These are phyloP conservation scores for Metschnikowia chrysomelidarum DNA, from an alignment of 805 yeast genomes.

Conservation along the genomic window DNA sequence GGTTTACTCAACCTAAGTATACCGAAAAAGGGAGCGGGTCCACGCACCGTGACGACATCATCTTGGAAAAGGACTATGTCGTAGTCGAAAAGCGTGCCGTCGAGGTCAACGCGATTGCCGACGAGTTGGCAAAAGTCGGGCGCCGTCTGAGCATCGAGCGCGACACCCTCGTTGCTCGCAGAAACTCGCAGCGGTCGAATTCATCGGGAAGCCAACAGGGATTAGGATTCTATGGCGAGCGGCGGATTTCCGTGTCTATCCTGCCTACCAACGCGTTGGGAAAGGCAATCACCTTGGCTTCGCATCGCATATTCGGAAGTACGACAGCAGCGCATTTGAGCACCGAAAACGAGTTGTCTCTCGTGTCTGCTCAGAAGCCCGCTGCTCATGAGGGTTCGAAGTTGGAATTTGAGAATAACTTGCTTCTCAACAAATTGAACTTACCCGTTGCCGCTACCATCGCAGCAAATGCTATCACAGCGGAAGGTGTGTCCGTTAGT, in stretches of 20 bases:
- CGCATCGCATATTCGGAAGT: constrained; percentile 77
- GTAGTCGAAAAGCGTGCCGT: constrained; percentile 93
- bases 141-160: constrained; percentile 30
- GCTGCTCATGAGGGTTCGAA: constrained; percentile 4
- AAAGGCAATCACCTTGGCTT: constrained; percentile 83
- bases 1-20: constrained; percentile 23
- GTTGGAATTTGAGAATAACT: constrained; percentile 31
- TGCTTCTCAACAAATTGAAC: constrained; percentile 33
- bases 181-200: constrained; percentile 44
- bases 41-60: constrained; percentile 40
- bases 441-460: constrained; percentile 29
- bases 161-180: constrained; percentile 20
- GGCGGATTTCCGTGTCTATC: constrained; percentile 65
- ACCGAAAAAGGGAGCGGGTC: constrained; percentile 11
- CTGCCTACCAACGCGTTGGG: constrained; percentile 87
- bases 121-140: constrained; percentile 73
- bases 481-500: constrained; percentile 8
- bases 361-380: not conserved
- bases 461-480: constrained; percentile 21
- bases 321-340: constrained; percentile 10
- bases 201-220: constrained; percentile 53
- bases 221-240: constrained; percentile 60
- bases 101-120: constrained; percentile 94
- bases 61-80: constrained; percentile 82
- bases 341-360: constrained; percentile 11